Conservation (phyloP, 2,329 filamentous ascomycete genomes). For the Sarocladium strictum region DNA sequence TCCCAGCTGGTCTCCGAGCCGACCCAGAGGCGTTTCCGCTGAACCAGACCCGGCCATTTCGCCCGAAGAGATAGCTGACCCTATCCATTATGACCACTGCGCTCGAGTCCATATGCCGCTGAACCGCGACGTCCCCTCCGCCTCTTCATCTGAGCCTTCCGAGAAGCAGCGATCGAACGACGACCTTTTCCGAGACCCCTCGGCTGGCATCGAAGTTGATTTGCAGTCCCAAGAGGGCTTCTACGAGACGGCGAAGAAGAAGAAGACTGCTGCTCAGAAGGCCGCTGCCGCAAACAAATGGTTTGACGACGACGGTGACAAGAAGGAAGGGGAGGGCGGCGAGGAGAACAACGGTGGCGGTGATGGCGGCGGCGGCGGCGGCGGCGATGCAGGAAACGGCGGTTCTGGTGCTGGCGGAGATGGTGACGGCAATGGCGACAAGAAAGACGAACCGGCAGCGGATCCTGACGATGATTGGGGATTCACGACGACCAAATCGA, state of each 20-base stretch:
- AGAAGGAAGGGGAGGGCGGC: constrained; percentile 21
- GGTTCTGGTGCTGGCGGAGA: constrained; percentile 18
- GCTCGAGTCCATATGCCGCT: not conserved
- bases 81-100: not conserved
- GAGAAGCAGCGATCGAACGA: constrained; percentile 11
- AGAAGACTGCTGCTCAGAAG: constrained; percentile 42
- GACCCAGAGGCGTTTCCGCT: constrained; percentile 12
- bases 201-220: constrained; percentile 43
- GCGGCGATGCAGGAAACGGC: constrained; percentile 14
- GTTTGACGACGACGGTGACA: constrained; percentile 17
- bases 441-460: constrained; percentile 28
- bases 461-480: constrained; percentile 30
- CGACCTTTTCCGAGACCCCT: constrained; percentile 41
- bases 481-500: constrained; percentile 24
- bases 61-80: not conserved
- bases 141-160: not conserved
- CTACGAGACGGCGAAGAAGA: constrained; percentile 49
- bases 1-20: constrained; percentile 30
- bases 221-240: constrained; percentile 49
- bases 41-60: constrained; percentile 9
- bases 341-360: constrained; percentile 15
- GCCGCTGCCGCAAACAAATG: constrained; percentile 12
- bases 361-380: constrained; percentile 13
- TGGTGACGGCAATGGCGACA: constrained; percentile 29
- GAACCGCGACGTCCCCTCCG: not conserved